Conservation (phyloP, 2,329 filamentous ascomycete species). For the Teratosphaeria epicoccoides region DNA sequence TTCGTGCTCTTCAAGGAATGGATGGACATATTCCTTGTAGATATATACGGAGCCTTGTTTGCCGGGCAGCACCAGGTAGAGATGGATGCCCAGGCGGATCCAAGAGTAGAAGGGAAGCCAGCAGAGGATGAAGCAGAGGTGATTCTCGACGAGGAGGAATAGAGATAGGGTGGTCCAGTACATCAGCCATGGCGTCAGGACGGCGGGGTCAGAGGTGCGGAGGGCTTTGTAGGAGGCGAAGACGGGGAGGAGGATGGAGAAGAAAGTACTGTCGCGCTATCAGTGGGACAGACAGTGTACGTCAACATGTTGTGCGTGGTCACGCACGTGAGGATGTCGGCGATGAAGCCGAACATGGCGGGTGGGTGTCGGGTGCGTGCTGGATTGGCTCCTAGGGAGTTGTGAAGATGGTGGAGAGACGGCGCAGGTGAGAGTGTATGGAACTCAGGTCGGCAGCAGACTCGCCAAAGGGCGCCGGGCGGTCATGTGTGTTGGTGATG, state of each 20-base stretch:
- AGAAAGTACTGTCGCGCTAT: constrained; percentile 53
- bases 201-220: constrained; percentile 77
- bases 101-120: constrained; percentile 95
- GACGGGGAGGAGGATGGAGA: constrained; percentile 85
- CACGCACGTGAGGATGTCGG: constrained; percentile 67
- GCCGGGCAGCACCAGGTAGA: constrained; percentile 93
- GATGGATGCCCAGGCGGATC: constrained; percentile 73
- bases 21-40: constrained; percentile 77
- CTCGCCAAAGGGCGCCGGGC: neutral
- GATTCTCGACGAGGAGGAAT: constrained; percentile 72
- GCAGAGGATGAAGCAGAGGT: constrained; percentile 73
- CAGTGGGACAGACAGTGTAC: constrained; percentile 13
- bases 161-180: constrained; percentile 93
- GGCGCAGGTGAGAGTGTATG: neutral
- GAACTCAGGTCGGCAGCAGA: neutral
- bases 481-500: neutral
- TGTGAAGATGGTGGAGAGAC: neutral
- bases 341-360: constrained; percentile 64
- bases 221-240: constrained; percentile 98
- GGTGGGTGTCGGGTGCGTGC: constrained; percentile 1
- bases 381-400: neutral
- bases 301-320: neutral
- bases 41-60: constrained; percentile 84
- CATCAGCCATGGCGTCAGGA: constrained; percentile 95
- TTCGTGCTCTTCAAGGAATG: constrained; percentile 81